These are phyloP conservation scores for Carex cristatella DNA, from an alignment of 176 grass and related monocot species.

Conservation along the genomic window DNA sequence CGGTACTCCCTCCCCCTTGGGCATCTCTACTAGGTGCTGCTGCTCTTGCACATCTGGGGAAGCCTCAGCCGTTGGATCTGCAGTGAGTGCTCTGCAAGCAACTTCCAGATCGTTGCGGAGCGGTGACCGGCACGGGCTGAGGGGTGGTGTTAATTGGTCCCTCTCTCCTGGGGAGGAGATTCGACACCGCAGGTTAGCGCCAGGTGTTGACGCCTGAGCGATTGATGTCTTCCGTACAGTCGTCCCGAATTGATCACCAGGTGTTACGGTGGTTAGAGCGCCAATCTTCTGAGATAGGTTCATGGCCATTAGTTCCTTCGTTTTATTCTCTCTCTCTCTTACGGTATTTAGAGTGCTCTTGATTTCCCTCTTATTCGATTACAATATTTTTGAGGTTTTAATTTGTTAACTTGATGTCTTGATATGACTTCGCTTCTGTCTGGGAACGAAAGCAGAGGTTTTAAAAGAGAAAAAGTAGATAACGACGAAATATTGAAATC, in stretches of 20 bases:
- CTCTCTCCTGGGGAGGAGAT: constrained; percentile 4
- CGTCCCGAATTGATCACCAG: background rate
- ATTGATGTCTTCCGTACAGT: constrained; percentile 18
- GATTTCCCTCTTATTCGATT: background rate
- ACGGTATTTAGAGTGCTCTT: background rate
- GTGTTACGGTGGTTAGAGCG: background rate
- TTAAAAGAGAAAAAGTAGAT: background rate
- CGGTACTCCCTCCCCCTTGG: constrained; percentile 31
- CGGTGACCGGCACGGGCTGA: constrained; percentile 18
- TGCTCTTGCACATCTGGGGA: background rate
- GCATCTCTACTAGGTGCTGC: constrained; percentile 12
- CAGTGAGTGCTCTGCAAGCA: constrained; percentile 33
- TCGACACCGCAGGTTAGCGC: constrained; percentile 12
- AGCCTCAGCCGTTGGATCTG: background rate
- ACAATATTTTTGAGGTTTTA: background rate
- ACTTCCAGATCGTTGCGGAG: constrained; percentile 24
- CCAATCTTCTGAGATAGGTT: constrained; percentile 59
- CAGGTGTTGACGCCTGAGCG: constrained; percentile 5
- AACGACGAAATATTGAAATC: background rate
- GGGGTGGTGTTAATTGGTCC: constrained; percentile 20
- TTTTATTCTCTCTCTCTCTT: background rate
- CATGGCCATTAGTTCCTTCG: constrained; percentile 37
- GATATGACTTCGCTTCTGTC: background rate
- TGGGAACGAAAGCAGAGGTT: background rate
- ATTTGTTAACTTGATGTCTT: background rate